These are phyloP conservation scores for Pistacia atlantica DNA, from an alignment of 345 rosid genomes.

Conservation along the genomic window DNA sequence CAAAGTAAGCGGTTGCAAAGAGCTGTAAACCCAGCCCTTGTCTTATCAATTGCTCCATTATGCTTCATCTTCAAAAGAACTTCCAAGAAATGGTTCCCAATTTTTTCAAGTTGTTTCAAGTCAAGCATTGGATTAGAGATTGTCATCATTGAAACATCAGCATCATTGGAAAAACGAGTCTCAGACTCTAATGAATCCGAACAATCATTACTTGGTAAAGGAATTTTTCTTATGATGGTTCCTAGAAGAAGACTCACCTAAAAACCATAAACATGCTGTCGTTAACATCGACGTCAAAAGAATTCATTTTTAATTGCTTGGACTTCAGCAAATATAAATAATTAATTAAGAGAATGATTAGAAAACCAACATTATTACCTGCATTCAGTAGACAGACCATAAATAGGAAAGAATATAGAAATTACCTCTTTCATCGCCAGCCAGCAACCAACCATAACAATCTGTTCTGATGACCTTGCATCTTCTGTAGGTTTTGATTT, in stretches of 20 bases:
- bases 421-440: conserved; percentile 97
- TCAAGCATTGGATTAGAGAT: conserved; percentile 59
- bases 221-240: conserved; percentile 86
- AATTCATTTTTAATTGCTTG: conserved; percentile 1
- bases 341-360: neutral
- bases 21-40: conserved; percentile 96
- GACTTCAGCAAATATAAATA: neutral
- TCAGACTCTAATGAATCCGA: conserved; percentile 41
- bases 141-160: conserved; percentile 28
- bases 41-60: conserved; percentile 97
- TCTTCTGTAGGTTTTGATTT: conserved; percentile 41
- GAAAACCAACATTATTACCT: neutral
- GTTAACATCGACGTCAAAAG: neutral
- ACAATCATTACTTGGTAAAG: conserved; percentile 60
- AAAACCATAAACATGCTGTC: conserved; percentile 26
- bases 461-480: conserved; percentile 61
- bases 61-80: conserved; percentile 97
- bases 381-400: conserved; percentile 19
- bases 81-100: conserved; percentile 94
- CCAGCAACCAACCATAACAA: conserved; percentile 99
- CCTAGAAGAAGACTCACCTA: conserved; percentile 98
- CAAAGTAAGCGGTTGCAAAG: conserved; percentile 94
- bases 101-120: conserved; percentile 77
- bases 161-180: conserved; percentile 30
- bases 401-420: conserved; percentile 19